Evolutionary conservation across 2,329 filamentous ascomycete genomes (phyloP), one percentile per base, ranked within the genome.

Genomic region (Aspergillus sp.): DNA sequence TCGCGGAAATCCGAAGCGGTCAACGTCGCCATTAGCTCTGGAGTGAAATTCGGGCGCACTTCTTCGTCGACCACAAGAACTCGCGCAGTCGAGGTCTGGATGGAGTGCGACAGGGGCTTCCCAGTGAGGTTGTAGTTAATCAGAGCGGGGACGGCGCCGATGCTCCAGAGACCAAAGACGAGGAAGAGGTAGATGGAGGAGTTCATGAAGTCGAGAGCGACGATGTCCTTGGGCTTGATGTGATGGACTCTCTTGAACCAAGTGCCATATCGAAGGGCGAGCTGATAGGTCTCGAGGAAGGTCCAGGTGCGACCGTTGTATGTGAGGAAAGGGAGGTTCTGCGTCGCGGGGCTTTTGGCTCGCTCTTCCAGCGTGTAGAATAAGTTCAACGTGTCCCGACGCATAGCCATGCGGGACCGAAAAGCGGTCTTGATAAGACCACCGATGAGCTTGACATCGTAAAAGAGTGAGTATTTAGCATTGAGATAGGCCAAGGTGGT

Each of bases 111-210:
- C 56, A 96, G 76, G 0, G 89, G 80, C 23, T 87, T 83, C 11
- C 85, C 87, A 0, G 81, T 80, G 45, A 96, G 75, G 66, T 94
- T 94, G 72, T 92, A 93, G 72, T 96, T 96, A 73, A 96, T 88
- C 62, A 94, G 90, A 0, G 91, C 91, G 0, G 91, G 90, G 51
- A 85, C 85, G 0, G 88, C 91, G 10, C 91, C 91, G 53, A 96
- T 84, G 25, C 86, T 84, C 90, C 90, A 96, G 29, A 96, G 72
- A 0, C 87, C 91, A 50, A 92, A 77, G 79, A 86, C 83, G 7
- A 95, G 57, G 66, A 92, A 89, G 23, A 93, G 64, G 64, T 91
- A 93, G 3, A 81, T 80, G n/a, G 90, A 85, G 38, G 85, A 89
- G 67, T 96, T 96, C 71, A 88, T 86, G 60, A 89, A 88, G 69